These are phyloP conservation scores for Neurospora sp. DNA, from an alignment of 495 filamentous ascomycete species.

Conservation along the genomic window DNA sequence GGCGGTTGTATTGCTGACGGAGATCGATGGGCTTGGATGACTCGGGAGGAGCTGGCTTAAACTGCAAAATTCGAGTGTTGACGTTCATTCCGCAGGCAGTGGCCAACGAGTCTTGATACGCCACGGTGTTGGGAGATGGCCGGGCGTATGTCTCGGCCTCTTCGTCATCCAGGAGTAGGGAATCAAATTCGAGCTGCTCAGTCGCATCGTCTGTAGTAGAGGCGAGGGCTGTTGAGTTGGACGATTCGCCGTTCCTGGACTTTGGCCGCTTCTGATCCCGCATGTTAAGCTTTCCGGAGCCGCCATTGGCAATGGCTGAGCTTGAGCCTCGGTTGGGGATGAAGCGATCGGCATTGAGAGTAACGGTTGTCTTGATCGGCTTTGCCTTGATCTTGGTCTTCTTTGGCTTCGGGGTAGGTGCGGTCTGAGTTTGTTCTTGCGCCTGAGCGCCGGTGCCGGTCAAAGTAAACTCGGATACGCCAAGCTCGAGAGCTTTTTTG, in stretches of 20 bases:
- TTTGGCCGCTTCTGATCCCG: constrained; percentile 57
- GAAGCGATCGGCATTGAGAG: constrained; percentile 86
- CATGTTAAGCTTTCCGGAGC: constrained; percentile 66
- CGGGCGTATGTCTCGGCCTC: constrained; percentile 52
- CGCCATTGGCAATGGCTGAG: constrained; percentile 73
- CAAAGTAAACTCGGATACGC: constrained; percentile 84
- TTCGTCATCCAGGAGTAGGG: constrained; percentile 43
- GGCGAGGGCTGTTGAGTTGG: constrained; percentile 51
- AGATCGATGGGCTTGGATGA: constrained; percentile 97
- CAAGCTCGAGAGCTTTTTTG: constrained; percentile 75
- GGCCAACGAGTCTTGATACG: constrained; percentile 87
- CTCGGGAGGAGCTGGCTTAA: constrained; percentile 94
- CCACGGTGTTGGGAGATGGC: constrained; percentile 73
- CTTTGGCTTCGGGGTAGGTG: constrained; percentile 54
- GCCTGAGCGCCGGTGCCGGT: constrained; percentile 57
- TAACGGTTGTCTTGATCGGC: constrained; percentile 67
- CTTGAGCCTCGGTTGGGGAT: constrained; percentile 87
- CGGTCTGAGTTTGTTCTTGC: constrained; percentile 46
- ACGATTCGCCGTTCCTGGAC: constrained; percentile 55
- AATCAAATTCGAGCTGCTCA: constrained; percentile 18
- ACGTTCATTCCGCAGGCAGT: constrained; percentile 86
- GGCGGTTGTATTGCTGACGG: constrained; percentile 94
- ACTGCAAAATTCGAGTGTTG: constrained; percentile 93
- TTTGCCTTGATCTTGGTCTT: constrained; percentile 53
- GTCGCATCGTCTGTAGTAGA: constrained; percentile 68